A percentile compares a stretch with the other conserved stretches of the same genome.
Conservation (phyloP, 1,139 yeast species). For the Lodderomyces jiufengensis region DNA sequence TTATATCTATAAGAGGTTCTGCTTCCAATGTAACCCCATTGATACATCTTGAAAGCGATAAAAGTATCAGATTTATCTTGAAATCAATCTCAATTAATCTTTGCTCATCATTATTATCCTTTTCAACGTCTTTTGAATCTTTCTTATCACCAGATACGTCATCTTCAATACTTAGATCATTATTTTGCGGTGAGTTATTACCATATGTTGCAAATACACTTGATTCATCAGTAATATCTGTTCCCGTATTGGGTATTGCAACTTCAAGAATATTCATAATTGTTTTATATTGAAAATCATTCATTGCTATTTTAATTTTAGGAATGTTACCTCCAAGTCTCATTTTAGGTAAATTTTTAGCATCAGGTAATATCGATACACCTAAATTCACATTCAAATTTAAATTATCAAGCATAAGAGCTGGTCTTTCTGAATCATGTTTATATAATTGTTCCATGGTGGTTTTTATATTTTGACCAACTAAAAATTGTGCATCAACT, state of each 20-base stretch:
- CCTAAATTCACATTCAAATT: slow-evolving; percentile 73
- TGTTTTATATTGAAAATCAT: slow-evolving; percentile 87
- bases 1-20: slow-evolving; percentile 66
- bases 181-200: slow-evolving; percentile 10
- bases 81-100: slow-evolving; percentile 69
- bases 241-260: slow-evolving; percentile 62
- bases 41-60: slow-evolving; percentile 67
- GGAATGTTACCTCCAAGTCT: slow-evolving; percentile 83
- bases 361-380: slow-evolving; percentile 80
- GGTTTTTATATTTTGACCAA: slow-evolving; percentile 77
- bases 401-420: slow-evolving; percentile 70
- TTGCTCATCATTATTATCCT: slow-evolving; percentile 34
- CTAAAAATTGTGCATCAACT: slow-evolving; percentile 83
- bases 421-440: slow-evolving; percentile 29
- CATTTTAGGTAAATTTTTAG: slow-evolving; percentile 66
- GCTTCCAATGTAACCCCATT: slow-evolving; percentile 59
- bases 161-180: slow-evolving; percentile 22
- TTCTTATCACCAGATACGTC: slow-evolving; percentile 9
- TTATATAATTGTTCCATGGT: slow-evolving; percentile 69
- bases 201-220: slow-evolving; percentile 39
- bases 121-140: slow-evolving; percentile 6
- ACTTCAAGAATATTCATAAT: slow-evolving; percentile 73
- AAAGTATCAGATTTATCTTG: slow-evolving; percentile 56
- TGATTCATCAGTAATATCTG: slow-evolving; percentile 33
- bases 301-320: slow-evolving; percentile 61